Percentiles rank a stretch among this genome's conserved stretches.
These are phyloP conservation scores for Neurospora sp. DNA, from an alignment of 495 filamentous ascomycete species.

Conservation along the genomic window DNA sequence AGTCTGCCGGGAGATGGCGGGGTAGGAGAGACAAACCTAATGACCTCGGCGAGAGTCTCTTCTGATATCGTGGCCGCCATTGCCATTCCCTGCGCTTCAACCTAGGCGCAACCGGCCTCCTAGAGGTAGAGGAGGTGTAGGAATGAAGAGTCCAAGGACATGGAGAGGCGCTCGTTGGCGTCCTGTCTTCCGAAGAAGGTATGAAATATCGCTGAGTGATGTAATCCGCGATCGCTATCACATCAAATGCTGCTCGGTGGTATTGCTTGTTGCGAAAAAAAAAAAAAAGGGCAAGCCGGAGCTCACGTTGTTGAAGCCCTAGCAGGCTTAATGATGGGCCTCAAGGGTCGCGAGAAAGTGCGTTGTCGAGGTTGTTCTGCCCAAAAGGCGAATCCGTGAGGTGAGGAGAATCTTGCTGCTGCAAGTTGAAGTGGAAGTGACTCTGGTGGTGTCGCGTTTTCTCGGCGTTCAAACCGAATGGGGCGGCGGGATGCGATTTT, in stretches of 20 bases:
- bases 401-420: not conserved
- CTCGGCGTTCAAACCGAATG: not conserved
- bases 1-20: not conserved
- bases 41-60: constrained; percentile 25
- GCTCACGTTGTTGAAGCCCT: not conserved
- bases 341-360: not conserved
- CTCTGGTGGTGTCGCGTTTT: not conserved
- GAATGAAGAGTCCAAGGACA: not conserved
- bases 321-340: not conserved
- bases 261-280: not conserved
- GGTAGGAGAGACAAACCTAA: constrained; percentile 21
- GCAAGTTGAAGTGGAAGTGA: not conserved
- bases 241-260: not conserved
- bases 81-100: constrained; percentile 5
- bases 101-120: constrained; percentile 5
- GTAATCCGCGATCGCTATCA: not conserved
- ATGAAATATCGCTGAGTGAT: not conserved
- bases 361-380: not conserved
- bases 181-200: not conserved
- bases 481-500: not conserved
- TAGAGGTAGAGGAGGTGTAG: not conserved
- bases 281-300: not conserved
- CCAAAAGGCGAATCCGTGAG: not conserved
- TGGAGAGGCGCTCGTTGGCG: not conserved
- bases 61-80: constrained; percentile 15